Percentiles rank a stretch among this genome's conserved stretches.
These are phyloP conservation scores for Uncinocarpus reesii DNA, from an alignment of 2,329 filamentous ascomycete species.

Conservation along the genomic window DNA sequence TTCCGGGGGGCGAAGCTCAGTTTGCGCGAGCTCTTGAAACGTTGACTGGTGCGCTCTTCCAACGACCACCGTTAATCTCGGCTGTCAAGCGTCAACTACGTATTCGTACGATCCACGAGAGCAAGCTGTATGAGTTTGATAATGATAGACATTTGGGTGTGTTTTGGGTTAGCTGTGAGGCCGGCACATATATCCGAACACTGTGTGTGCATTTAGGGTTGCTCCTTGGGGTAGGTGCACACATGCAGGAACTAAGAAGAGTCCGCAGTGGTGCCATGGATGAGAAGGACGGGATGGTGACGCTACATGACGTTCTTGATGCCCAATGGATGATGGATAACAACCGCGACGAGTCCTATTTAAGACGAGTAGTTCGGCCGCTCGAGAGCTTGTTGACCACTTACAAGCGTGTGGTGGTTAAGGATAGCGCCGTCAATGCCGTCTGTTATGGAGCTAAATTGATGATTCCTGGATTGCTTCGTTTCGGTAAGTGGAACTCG, in stretches of 20 bases:
- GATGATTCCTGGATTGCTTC: constrained; percentile 91
- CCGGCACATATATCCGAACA: constrained; percentile 96
- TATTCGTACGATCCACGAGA: constrained; percentile 96
- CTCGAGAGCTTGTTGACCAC: constrained; percentile 82
- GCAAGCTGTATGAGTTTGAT: constrained; percentile 93
- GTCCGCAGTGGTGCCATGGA: constrained; percentile 92
- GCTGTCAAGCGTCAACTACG: constrained; percentile 97
- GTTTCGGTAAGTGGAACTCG: constrained; percentile 63
- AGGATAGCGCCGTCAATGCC: constrained; percentile 92
- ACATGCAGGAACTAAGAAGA: constrained; percentile 96
- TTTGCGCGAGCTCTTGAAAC: constrained; percentile 91
- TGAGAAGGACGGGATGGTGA: constrained; percentile 79
- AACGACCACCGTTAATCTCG: constrained; percentile 91
- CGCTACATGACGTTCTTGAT: constrained; percentile 88
- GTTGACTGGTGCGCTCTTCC: constrained; percentile 91
- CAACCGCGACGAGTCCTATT: constrained; percentile 83
- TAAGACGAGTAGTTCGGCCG: constrained; percentile 82
- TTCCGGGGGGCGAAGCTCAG: constrained; percentile 85
- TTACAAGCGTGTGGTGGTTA: constrained; percentile 96
- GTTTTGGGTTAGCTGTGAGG: constrained; percentile 99
- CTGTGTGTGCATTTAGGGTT: constrained; percentile 87
- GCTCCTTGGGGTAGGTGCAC: constrained; percentile 70
- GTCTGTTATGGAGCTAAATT: constrained; percentile 98
- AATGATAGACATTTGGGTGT: constrained; percentile 95
- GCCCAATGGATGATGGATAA: constrained; percentile 96